A percentile compares a stretch with the other conserved stretches of the same genome.
Evolutionary conservation across 805 yeast species (phyloP).

Genomic region (Pichia rugopelliculosa): DNA sequence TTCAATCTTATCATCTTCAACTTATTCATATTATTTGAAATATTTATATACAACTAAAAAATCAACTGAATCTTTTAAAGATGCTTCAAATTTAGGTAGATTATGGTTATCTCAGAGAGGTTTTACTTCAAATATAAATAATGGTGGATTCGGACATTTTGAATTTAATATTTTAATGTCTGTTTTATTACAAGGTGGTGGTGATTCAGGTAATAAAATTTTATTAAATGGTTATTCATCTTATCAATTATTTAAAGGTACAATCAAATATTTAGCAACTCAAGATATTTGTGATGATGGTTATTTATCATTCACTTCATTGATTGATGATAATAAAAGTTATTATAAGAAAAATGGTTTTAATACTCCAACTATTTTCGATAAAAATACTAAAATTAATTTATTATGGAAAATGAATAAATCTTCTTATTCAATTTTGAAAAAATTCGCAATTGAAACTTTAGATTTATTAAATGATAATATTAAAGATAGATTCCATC

Average conservation of each 20-base stretch:
- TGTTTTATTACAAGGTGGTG: constrained; percentile 78
- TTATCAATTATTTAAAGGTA: constrained; percentile 88
- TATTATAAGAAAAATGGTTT: constrained; percentile 52
- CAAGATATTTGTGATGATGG: constrained; percentile 62
- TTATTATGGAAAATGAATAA: constrained; percentile 73
- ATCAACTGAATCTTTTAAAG: constrained; percentile 72
- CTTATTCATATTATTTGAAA: constrained; percentile 64
- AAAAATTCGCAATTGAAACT: constrained; percentile 62
- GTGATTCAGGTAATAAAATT: constrained; percentile 64
- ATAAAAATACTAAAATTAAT: constrained; percentile 69
- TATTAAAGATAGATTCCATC: constrained; percentile 74
- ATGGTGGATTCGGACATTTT: constrained; percentile 84
- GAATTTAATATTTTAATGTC: constrained; percentile 82
- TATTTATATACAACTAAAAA: constrained; percentile 70
- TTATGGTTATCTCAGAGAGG: constrained; percentile 90
- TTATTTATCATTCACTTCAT: constrained; percentile 58
- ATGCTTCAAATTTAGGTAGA: constrained; percentile 80
- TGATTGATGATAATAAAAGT: constrained; percentile 39
- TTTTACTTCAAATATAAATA: constrained; percentile 50
- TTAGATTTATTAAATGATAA: constrained; percentile 65
- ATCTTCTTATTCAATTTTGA: constrained; percentile 55
- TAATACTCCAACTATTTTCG: constrained; percentile 68
- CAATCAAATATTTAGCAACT: constrained; percentile 71
- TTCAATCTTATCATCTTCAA: constrained; percentile 60
- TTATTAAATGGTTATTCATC: constrained; percentile 84